Evolutionary conservation across 805 yeast species (phyloP), one percentile per base, ranked within the genome.

Genomic region (Metschnikowia rubicola): DNA sequence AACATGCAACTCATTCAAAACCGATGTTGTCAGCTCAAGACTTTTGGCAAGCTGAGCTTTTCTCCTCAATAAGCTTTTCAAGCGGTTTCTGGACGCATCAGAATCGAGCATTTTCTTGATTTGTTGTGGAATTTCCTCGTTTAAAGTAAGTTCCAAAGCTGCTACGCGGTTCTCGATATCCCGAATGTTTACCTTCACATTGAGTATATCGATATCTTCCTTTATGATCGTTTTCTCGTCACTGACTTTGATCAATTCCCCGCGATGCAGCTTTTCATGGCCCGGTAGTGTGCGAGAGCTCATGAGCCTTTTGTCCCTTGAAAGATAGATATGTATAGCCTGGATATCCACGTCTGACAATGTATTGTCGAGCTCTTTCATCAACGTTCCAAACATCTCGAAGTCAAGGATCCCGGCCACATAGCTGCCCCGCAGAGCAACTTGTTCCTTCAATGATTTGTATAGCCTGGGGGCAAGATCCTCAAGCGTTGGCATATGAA

Each of bases 161-260:
- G 30, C 37, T 8, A 48, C 55, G 8, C 66, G 59, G 13, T 51
- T 59, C 6, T 46, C 45, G 6, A 66, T 45, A 11, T 49, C 58
- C 19, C 44, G 37, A 19, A 65, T 52, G 19, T 51, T 52, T 8
- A 57, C 43, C 37, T 66, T 61, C 19, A 72, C 31, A 30, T 65
- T 54, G 10, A 65, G 58, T 3, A 71, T 60, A 9, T 61, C 61
- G 10, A 63, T 55, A 36, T 71, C 77, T 30, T 62, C 64, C 5
- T 62, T 63, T 1, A 63, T 50, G 8, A 70, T 53, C 1, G 32
- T 8, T 5, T 31, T 35, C 2, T 34, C 44, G 13, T 21, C 31
- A 17, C 50, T 57, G 35, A 67, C 54, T 54, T 68, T 68, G n/a
- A 45, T 43, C 5, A 43, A 5, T 17, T n/a, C 31, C 9, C 12